Conservation (phyloP, 176 grass and related monocot species). For the Tillandsia leiboldiana region DNA sequence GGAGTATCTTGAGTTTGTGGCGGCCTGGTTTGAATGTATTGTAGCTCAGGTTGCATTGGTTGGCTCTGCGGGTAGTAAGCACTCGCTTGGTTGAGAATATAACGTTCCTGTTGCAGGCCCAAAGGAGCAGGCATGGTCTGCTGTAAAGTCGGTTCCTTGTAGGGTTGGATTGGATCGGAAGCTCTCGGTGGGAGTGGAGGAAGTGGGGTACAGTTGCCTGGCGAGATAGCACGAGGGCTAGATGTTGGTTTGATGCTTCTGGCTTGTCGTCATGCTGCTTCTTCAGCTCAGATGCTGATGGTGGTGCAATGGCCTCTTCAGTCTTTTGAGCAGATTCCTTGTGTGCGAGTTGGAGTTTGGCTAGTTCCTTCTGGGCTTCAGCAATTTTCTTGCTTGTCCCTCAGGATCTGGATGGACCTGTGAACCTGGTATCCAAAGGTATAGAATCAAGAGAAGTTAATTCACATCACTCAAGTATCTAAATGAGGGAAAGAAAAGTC, state of each 20-base stretch:
- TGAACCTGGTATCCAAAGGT: constrained; percentile 48
- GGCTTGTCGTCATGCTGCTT: constrained; percentile 40
- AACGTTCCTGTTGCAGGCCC: constrained; percentile 34
- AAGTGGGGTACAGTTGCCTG: constrained; percentile 35
- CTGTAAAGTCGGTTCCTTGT: constrained; percentile 40
- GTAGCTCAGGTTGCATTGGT: constrained; percentile 32
- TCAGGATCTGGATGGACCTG: constrained; percentile 63
- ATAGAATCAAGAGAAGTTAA: neutral
- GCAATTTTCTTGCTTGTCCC: constrained; percentile 79
- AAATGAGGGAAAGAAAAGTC: neutral
- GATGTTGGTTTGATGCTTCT: constrained; percentile 45
- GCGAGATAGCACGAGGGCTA: constrained; percentile 58
- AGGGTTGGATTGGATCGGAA: constrained; percentile 41
- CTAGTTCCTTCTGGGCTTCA: constrained; percentile 67
- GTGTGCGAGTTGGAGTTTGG: constrained; percentile 53
- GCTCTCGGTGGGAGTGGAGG: constrained; percentile 22
- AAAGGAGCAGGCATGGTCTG: constrained; percentile 37
- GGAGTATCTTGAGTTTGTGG: constrained; percentile 24
- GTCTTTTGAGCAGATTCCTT: constrained; percentile 55
- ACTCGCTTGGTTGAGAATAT: constrained; percentile 24
- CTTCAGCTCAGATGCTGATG: constrained; percentile 31
- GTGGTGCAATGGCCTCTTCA: constrained; percentile 37
- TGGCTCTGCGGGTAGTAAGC: constrained; percentile 37
- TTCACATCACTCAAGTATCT: neutral
- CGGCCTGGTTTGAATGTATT: constrained; percentile 26